phyloP scores from a whole-genome alignment of 306 rosid genomes.

The Aeschynomene evenia region DNA sequence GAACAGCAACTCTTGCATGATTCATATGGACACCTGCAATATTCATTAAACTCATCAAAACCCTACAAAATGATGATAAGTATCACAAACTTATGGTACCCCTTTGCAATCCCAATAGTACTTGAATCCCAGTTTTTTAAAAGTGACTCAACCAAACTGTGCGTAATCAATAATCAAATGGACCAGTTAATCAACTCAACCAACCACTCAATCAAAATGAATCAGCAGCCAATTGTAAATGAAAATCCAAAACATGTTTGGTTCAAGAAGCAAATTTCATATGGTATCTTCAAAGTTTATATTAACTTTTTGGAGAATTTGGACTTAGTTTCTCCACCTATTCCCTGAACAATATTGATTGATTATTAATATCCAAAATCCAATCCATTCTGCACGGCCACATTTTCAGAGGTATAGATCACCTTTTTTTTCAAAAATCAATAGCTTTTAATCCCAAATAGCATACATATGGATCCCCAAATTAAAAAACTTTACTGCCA shows the following conservation, averaged over 20 bases:
- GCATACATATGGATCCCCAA: not conserved
- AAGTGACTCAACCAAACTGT: not conserved
- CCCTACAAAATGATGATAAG: not conserved
- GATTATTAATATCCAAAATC: not conserved
- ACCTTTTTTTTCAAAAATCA: not conserved
- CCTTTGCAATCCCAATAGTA: not conserved
- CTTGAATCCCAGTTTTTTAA: not conserved
- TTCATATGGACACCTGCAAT: constrained; percentile 71
- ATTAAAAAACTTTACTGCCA: not conserved
- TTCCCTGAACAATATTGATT: not conserved
- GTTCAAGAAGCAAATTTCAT: not conserved
- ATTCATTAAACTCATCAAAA: constrained; percentile 19
- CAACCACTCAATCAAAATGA: not conserved
- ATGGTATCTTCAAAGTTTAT: not conserved
- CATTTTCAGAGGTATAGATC: not conserved
- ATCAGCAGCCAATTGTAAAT: not conserved
- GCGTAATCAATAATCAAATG: not conserved
- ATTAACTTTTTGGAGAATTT: not conserved
- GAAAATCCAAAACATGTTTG: not conserved
- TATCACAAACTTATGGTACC: not conserved
- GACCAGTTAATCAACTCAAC: not conserved
- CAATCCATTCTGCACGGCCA: not conserved
- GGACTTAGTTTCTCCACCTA: not conserved
- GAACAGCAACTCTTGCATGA: constrained; percentile 85
- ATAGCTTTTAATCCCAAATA: not conserved